phyloP scores from a whole-genome alignment of 495 filamentous ascomycete species.

The Amniculicola lignicola region DNA sequence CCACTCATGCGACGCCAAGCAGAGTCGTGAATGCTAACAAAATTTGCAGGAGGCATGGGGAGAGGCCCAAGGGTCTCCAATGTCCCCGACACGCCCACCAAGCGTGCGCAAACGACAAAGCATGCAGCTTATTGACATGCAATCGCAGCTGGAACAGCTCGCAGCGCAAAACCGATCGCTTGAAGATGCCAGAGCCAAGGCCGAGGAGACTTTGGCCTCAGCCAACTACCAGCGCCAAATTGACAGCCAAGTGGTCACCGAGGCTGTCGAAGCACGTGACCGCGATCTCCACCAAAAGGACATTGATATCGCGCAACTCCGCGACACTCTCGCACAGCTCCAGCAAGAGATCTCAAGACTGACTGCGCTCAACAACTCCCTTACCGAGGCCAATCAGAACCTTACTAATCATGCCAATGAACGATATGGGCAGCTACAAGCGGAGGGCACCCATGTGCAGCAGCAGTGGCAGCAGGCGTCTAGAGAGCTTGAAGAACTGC shows the following conservation, averaged over 20 bases:
- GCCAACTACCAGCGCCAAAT: constrained; percentile 55
- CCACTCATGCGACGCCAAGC: neutral
- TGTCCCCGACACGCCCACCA: constrained; percentile 90
- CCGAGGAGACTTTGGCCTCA: constrained; percentile 57
- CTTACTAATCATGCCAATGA: constrained; percentile 64
- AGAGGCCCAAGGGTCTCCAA: constrained; percentile 84
- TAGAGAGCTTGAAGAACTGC: constrained; percentile 63
- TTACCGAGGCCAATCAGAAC: constrained; percentile 66
- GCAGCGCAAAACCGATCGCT: constrained; percentile 76
- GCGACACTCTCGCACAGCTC: constrained; percentile 69
- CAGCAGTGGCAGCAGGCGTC: constrained; percentile 47
- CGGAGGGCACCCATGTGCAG: constrained; percentile 49
- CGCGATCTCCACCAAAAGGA: constrained; percentile 60
- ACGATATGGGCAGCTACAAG: constrained; percentile 58
- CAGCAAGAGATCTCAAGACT: constrained; percentile 74
- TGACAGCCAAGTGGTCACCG: constrained; percentile 50
- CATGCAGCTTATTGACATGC: constrained; percentile 89
- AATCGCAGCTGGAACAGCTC: constrained; percentile 71
- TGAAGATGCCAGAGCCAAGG: constrained; percentile 64
- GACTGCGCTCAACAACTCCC: constrained; percentile 67
- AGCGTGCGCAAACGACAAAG: constrained; percentile 90
- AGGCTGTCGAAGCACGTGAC: constrained; percentile 56
- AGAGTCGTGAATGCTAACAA: constrained; percentile 20
- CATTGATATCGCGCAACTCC: constrained; percentile 75
- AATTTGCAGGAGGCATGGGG: constrained; percentile 80